Evolutionary conservation across 257 asterid genomes (phyloP), one percentile per base, ranked within the genome.

Genomic region (Vinca minor): DNA sequence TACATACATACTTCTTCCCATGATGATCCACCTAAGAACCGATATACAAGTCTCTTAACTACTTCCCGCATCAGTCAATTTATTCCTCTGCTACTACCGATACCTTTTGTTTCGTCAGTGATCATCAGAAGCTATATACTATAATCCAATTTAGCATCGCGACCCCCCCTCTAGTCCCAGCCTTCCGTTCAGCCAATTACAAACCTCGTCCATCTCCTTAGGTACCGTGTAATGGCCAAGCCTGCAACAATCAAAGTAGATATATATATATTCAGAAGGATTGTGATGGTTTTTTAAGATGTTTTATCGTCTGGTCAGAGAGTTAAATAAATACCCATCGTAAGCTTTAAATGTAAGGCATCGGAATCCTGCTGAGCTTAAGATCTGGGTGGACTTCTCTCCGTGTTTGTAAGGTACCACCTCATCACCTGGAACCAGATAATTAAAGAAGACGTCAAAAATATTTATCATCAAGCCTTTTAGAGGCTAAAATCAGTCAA

Each of bases 141-240:
- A 59, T 13, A 36, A 34, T 74, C 67, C 32, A 52, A 34, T 62
- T 50, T 21, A 59, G 59, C 62, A 69, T 71, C 81, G 77, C 9
- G 73, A 69, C 47, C 72, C 54, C 25, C 28, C 85, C 70, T 84
- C 83, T 34, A 82, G 71, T 28, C 78, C 86, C 36, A 81, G 79
- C 80, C 80, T 75, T 11, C 83, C 68, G 59, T 69, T 82, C 45
- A 90, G 73, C 97, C 97, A 90, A 61, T 72, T 67, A 79, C 97
- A 84, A 11, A 90, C 89, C 48, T 90, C 97, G 1, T 90, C 89
- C 97, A 90, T 87, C 84, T 87, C 97, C 67, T 76, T 79, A 21
- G 97, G 96, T 82, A 85, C 87, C 0, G 93, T 90, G 66, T 85
- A 87, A 74, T 90, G 97, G 26, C 97, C 97, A 65, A 87, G 84